Evolutionary conservation across 257 asterid genomes (phyloP), one percentile per base, ranked within the genome.

Genomic region (Coffea canephora): DNA sequence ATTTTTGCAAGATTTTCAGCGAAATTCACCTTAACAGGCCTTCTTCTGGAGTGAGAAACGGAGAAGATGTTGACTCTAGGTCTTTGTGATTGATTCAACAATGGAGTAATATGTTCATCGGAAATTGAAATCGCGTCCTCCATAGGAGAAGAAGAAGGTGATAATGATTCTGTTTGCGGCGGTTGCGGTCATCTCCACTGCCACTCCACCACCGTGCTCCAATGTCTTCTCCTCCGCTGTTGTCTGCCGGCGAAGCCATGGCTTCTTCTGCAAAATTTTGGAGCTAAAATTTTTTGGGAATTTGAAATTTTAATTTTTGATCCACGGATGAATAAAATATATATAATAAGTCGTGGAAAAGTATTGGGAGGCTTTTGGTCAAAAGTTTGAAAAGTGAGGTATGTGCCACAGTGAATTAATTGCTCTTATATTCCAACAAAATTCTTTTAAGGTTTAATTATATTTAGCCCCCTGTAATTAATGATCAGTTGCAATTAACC

Each of bases 11-110:
- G 19, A 34, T 36, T 12, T 46, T 13, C 36, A 59, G 21, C 8
- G 5, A 19, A 55, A 39, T 62, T 14, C 43, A 83, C 89, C 87
- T 78, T 78, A 72, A 66, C 65, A 50, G 82, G 83, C 69, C 73
- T 81, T 76, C 82, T 79, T 43, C 65, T 68, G 31, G 83, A 81
- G 61, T 79, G 84, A 69, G 89, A 49, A 34, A 84, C 54, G 71
- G 87, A 75, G 83, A 86, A 86, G 80, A 86, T 86, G 73, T 86
- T 86, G 86, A 84, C 81, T 73, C 83, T 86, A 2, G 87, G 84
- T 50, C 83, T 81, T 74, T 81, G 85, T 23, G 87, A 62, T 67
- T 83, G 85, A 66, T 46, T 31, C 50, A 86, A 70, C 25, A 86
- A 84, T 52, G 89, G 89, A 54, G 81, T 57, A 45, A 73, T 79